Evolutionary conservation across 192 early-diverging fungal genomes (phyloP), one percentile per base, ranked within the genome.

Genomic region (Coemansia javaensis): DNA sequence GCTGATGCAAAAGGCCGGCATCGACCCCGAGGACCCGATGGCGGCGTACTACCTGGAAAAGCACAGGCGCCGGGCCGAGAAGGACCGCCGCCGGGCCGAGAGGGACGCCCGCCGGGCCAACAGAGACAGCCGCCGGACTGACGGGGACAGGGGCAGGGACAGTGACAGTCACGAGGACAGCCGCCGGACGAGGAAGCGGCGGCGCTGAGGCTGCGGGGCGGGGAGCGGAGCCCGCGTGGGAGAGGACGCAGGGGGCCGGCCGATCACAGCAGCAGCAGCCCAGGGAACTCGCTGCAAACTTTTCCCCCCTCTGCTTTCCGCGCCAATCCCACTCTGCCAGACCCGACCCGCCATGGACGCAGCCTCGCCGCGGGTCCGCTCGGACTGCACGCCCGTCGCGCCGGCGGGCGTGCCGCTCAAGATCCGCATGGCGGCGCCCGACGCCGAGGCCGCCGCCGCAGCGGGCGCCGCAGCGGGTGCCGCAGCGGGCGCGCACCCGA

Each of bases 21-120:
- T 87, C 33, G 82, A 85, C 46, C 71, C 81, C 3, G 83, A 87
- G 38, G 81, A 85, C 37, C 83, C 86, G 1, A 90, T 90, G 88
- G 79, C 82, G 7, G 76, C 58, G 10, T 88, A 84, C 44, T 62
- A 87, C 15, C 67, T 81, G 53, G 71, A 82, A 32, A 85, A 85
- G 44, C 50, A 79, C 30, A 79, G 73, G 54, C 83, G 85, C 40
- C 63, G 71, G 17, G 38, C 53, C 34, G 44, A 33, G 40, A 75
- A 75, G 36, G 71, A 77, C n/a, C n/a, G n/a, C 34, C 16, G 39
- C 24, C 66, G 53, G 40, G 53, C 38, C 0, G 43, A 60, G 14
- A 46, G 24, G 32, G 47, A 53, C 20, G 16, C 40, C n/a, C 2
- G 5, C 28, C 37, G 31, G 7, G 2, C 11, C 27, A 12, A 27